A percentile compares a stretch with the other conserved stretches of the same genome.
phyloP scores from a whole-genome alignment of 495 filamentous ascomycete species.

The Neurospora discreta region DNA sequence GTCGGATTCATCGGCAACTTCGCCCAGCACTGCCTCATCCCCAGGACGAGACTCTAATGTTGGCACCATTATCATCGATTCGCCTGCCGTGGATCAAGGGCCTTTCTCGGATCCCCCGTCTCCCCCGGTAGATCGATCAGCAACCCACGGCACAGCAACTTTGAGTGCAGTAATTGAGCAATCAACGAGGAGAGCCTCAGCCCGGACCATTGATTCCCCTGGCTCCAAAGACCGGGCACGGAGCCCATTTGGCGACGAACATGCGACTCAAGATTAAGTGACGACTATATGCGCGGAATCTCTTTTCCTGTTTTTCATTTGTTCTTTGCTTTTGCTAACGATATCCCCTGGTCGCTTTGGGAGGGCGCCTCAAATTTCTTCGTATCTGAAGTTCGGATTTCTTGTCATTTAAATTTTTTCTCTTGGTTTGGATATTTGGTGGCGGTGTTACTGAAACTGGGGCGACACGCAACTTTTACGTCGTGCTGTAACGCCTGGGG shows the following conservation, averaged over 20 bases:
- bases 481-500: background rate
- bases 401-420: background rate
- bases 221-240: constrained; percentile 22
- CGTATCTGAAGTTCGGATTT: background rate
- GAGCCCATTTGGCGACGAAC: constrained; percentile 47
- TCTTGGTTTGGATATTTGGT: background rate
- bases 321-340: background rate
- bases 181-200: constrained; percentile 31
- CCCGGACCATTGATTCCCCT: constrained; percentile 19
- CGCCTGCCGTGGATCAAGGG: constrained; percentile 36
- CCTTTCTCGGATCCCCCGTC: constrained; percentile 48
- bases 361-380: background rate
- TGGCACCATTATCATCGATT: constrained; percentile 41
- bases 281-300: background rate
- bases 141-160: constrained; percentile 28
- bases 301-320: background rate
- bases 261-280: constrained; percentile 35
- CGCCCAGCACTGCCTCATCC: constrained; percentile 11
- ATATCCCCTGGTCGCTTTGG: background rate
- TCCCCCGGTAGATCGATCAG: constrained; percentile 1
- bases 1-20: constrained; percentile 15
- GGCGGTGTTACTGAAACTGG: background rate
- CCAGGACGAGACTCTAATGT: constrained; percentile 24
- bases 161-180: constrained; percentile 46
- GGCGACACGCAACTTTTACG: background rate